phyloP scores from a whole-genome alignment of 208 protist species.

The Histomonas meleagridis region DNA sequence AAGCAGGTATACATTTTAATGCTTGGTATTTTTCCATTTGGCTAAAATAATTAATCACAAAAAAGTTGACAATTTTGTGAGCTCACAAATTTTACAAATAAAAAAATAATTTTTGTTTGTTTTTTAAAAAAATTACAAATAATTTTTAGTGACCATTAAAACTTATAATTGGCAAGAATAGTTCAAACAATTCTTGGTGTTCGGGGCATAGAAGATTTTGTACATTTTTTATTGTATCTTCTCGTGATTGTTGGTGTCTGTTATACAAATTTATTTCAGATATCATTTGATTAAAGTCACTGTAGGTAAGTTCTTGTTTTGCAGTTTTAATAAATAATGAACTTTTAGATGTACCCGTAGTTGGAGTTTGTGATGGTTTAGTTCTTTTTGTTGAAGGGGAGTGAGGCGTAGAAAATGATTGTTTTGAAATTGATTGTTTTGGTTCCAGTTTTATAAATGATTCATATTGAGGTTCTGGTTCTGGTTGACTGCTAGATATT shows the following conservation, averaged over 20 bases:
- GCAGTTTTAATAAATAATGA: not conserved
- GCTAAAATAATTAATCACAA: too few relatives aligned
- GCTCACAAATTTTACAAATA: too few relatives aligned
- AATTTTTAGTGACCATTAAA: too few relatives aligned
- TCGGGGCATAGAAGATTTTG: not conserved
- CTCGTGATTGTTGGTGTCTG: not conserved
- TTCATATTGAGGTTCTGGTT: not conserved
- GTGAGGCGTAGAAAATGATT: too few relatives aligned
- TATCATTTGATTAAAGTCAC: conserved; percentile 27
- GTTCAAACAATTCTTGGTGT: not conserved
- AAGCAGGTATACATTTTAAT: too few relatives aligned
- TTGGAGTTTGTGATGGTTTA: not conserved
- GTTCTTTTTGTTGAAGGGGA: not conserved
- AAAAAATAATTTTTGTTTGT: too few relatives aligned
- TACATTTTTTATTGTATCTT: not conserved
- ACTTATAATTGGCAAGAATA: not conserved
- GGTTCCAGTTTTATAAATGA: not conserved
- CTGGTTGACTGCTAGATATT: not conserved
- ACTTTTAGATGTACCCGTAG: not conserved
- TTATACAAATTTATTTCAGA: conserved; percentile 28
- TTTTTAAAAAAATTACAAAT: too few relatives aligned
- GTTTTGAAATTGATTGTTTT: too few relatives aligned
- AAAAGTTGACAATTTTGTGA: too few relatives aligned
- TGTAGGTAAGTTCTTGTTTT: not conserved
- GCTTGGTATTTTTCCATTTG: too few relatives aligned